A percentile compares a stretch with the other conserved stretches of the same genome.
phyloP scores from a whole-genome alignment of 345 rosid species.

The Lagerstroemia speciosa region DNA sequence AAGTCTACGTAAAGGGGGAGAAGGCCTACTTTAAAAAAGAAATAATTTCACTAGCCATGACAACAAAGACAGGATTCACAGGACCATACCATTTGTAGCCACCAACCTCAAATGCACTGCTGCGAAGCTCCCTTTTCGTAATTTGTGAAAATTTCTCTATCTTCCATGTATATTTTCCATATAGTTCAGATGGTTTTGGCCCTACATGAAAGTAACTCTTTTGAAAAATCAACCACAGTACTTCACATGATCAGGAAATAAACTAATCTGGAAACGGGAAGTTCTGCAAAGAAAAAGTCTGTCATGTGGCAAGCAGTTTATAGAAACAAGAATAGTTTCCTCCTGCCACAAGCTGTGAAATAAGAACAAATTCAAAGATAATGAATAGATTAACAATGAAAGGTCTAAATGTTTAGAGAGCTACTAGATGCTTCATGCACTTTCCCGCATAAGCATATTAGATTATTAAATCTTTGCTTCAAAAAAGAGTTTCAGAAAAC shows the following conservation, averaged over 20 bases:
- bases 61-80: not conserved
- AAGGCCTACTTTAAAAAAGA: not conserved
- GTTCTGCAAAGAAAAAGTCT: not conserved
- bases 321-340: too few species aligned
- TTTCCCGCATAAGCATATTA: not conserved
- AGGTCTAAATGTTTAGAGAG: not conserved
- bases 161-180: constrained; percentile 76
- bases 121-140: constrained; percentile 71
- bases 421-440: not conserved
- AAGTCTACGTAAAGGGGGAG: not conserved
- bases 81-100: constrained; percentile 78
- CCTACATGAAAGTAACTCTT: constrained; percentile 29
- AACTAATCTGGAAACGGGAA: not conserved
- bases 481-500: not conserved
- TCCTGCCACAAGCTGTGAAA: too few species aligned
- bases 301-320: not conserved
- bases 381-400: too few species aligned
- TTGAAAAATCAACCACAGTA: not conserved
- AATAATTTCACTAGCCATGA: not conserved
- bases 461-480: not conserved
- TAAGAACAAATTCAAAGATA: too few species aligned
- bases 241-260: not conserved
- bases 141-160: constrained; percentile 81
- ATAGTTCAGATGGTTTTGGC: constrained; percentile 63
- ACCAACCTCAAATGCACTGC: constrained; percentile 75